Conservation (phyloP, 495 filamentous ascomycete species). For the Wilcoxina mikolae region DNA sequence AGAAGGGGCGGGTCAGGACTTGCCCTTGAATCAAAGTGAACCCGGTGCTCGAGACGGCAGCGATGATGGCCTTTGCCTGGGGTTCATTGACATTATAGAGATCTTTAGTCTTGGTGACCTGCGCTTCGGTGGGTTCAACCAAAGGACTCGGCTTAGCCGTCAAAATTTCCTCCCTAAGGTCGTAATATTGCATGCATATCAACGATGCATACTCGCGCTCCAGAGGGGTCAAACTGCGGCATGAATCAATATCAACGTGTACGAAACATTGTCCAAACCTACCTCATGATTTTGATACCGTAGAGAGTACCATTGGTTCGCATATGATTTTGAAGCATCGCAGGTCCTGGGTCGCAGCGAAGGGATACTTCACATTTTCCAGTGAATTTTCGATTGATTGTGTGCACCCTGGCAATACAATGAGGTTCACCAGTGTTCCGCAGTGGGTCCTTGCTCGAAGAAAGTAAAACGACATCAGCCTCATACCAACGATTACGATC, state of each 20-base stretch:
- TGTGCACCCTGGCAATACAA: slow-evolving; percentile 71
- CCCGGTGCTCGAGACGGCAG: slow-evolving; percentile 82
- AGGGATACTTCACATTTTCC: slow-evolving; percentile 64
- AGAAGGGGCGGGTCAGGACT: slow-evolving; percentile 9
- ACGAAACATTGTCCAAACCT: slow-evolving; percentile 24
- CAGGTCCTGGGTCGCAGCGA: slow-evolving; percentile 52
- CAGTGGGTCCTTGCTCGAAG: slow-evolving; percentile 51
- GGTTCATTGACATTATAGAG: slow-evolving; percentile 76
- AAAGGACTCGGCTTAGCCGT: slow-evolving; percentile 77
- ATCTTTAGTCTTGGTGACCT: slow-evolving; percentile 47
- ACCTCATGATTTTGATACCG: slow-evolving; percentile 36
- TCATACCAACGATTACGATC: slow-evolving; percentile 40
- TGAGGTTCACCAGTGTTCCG: slow-evolving; percentile 48
- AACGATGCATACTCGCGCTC: slow-evolving; percentile 91
- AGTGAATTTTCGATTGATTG: slow-evolving; percentile 58
- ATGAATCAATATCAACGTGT: slow-evolving; percentile 25
- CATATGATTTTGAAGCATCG: slow-evolving; percentile 29
- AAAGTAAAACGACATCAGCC: slow-evolving; percentile 78
- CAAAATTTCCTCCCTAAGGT: slow-evolving; percentile 81
- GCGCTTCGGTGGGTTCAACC: slow-evolving; percentile 59
- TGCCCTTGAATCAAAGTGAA: slow-evolving; percentile 91
- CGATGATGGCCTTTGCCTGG: slow-evolving; percentile 83
- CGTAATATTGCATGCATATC: slow-evolving; percentile 81
- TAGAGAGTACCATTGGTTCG: slow-evolving; percentile 26
- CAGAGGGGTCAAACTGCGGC: slow-evolving; percentile 61